phyloP scores from a whole-genome alignment of 345 rosid species.

The Sonneratia caseolaris region DNA sequence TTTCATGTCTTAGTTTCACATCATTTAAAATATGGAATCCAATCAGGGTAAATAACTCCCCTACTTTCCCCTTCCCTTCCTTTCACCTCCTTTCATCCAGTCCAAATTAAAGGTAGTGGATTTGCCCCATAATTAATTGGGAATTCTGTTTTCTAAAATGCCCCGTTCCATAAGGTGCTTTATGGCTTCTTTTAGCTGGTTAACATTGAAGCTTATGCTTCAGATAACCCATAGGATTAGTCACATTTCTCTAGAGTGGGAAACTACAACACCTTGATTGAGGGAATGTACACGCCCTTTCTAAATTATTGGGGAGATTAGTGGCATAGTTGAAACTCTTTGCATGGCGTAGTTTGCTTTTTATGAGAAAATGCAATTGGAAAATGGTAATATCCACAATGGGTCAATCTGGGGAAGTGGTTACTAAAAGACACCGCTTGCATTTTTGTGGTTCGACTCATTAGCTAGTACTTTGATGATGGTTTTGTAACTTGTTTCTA shows the following conservation, averaged over 20 bases:
- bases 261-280: not conserved
- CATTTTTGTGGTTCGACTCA: not conserved
- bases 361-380: not conserved
- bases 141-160: not conserved
- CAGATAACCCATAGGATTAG: not conserved
- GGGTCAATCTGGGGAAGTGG: not conserved
- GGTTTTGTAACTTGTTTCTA: not conserved
- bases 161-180: not conserved
- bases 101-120: not conserved
- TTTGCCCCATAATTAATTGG: not conserved
- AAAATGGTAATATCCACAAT: not conserved
- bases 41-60: no score
- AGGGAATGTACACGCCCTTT: not conserved
- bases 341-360: not conserved
- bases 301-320: not conserved
- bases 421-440: not conserved
- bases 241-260: not conserved
- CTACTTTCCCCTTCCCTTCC: no score
- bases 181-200: not conserved
- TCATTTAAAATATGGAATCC: no score
- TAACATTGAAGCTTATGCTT: not conserved
- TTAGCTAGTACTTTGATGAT: not conserved
- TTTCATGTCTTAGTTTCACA: no score
- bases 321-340: not conserved
- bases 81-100: no score